A percentile compares a stretch with the other conserved stretches of the same genome.
Conservation (phyloP, 345 rosid genomes). For the Brassica nigra region DNA sequence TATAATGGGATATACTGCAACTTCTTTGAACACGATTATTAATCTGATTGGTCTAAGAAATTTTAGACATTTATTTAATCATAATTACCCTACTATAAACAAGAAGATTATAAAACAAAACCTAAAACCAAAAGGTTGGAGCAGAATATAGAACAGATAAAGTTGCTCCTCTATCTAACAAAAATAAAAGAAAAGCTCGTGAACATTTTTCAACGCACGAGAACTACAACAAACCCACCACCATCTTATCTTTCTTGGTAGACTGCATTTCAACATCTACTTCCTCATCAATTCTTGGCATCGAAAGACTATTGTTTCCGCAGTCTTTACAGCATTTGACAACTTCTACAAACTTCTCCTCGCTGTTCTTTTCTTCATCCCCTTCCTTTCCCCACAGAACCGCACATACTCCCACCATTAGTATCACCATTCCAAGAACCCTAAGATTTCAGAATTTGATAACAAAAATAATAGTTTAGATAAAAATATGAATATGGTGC, state of each 20-base stretch:
- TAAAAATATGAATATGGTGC: neutral
- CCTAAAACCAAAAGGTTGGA: slow-evolving; percentile 17
- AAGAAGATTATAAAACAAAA: slow-evolving; percentile 16
- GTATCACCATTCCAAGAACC: slow-evolving; percentile 56
- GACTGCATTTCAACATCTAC: slow-evolving; percentile 39
- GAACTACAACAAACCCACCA: slow-evolving; percentile 21
- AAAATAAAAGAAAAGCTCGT: neutral
- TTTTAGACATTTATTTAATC: slow-evolving; percentile 13
- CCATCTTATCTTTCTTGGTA: slow-evolving; percentile 8
- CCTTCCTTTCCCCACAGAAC: slow-evolving; percentile 92
- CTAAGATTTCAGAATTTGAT: slow-evolving; percentile 41
- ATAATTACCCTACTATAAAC: neutral
- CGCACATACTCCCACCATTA: slow-evolving; percentile 68
- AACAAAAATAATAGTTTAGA: neutral
- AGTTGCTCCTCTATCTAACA: slow-evolving; percentile 28
- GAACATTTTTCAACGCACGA: slow-evolving; percentile 20
- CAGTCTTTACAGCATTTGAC: slow-evolving; percentile 18
- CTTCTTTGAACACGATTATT: neutral
- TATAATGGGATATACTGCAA: neutral
- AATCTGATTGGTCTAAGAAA: neutral
- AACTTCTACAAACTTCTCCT: slow-evolving; percentile 28
- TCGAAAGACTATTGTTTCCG: slow-evolving; percentile 8
- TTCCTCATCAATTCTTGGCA: slow-evolving; percentile 38
- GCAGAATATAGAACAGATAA: slow-evolving; percentile 28
- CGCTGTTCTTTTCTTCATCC: slow-evolving; percentile 46